Conservation (phyloP, 345 rosid genomes). For the Syzygium aqueum region DNA sequence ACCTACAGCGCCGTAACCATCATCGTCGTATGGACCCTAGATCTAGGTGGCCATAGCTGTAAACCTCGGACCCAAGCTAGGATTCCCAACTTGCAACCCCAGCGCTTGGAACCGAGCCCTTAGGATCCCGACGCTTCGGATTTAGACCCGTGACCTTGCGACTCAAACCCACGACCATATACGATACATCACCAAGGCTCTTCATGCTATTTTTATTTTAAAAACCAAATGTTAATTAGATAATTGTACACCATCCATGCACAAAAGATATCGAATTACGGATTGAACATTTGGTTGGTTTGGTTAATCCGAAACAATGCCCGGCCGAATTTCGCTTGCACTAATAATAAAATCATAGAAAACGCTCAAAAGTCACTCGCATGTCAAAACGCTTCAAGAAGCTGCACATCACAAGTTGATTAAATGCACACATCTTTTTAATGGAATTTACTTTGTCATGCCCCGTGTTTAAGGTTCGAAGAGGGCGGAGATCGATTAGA, state of each 20-base stretch:
- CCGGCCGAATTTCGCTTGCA: accelerated
- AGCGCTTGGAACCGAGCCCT: not conserved
- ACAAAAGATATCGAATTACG: not conserved
- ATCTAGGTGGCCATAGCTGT: not conserved
- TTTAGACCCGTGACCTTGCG: too few species aligned
- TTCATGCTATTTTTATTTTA: not conserved
- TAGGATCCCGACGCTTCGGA: not conserved
- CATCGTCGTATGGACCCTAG: not conserved
- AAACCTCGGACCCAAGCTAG: not conserved
- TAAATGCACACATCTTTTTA: not conserved
- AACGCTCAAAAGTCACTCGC: accelerated
- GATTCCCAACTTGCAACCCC: too few species aligned
- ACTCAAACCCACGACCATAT: not conserved
- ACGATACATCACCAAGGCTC: not conserved
- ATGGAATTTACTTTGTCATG: not conserved
- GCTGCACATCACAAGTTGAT: not conserved
- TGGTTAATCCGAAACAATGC: not conserved
- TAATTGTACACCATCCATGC: not conserved
- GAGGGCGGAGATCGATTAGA: not conserved
- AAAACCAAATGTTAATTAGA: not conserved
- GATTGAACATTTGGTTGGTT: not conserved
- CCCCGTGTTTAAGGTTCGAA: not conserved
- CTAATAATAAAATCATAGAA: not conserved
- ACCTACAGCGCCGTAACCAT: not conserved
- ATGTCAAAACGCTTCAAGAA: not conserved